Evolutionary conservation across 257 asterid genomes (phyloP), one percentile per base, ranked within the genome.

Genomic region (Nicotiana otophora): DNA sequence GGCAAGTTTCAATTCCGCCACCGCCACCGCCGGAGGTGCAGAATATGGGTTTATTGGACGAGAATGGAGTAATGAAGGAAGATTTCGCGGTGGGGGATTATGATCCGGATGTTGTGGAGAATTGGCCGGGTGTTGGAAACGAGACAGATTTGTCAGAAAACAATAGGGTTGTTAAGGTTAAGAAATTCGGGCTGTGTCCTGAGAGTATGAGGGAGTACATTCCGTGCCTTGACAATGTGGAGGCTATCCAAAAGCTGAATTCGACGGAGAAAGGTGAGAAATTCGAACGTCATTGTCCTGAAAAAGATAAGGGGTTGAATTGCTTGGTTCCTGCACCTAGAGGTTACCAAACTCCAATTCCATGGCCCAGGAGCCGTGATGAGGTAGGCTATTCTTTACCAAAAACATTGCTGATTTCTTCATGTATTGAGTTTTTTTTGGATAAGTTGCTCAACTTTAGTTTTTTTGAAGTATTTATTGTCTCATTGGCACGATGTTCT

Each of bases 301-400:
- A 81, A 81, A 76, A 85, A 58, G 95, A 92, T 2, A 86, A 86
- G 61, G 94, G 91, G 36, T 89, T 96, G 92, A 88, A 86, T 86
- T 96, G 99, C 34, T 84, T 96, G 87, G 82, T 96, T 85, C 97
- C 97, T 82, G 86, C 99, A 2, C 98, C 98, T 26, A 91, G 87
- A 87, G 99, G 99, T 31, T 96, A 96, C 83, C 84, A 85, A 87
- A 30, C 85, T 28, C 97, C 93, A 0, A 92, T 96, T 83, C 91
- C 94, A 28, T 94, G 99, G 99, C 99, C 99, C 6, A 87, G 80
- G 85, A 94, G 99, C 67, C 99, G 99, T 0, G 97, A 96, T 31
- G 98, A 93, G 98, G 99, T 93, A 9, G 8, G 70, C 68, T 42
- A 42, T 42, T 42, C 51, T 42, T 42, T 9, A 10, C 51, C 51